Evolutionary conservation across 2,329 filamentous ascomycete genomes (phyloP).

Genomic region (Aspergillus sp.): DNA sequence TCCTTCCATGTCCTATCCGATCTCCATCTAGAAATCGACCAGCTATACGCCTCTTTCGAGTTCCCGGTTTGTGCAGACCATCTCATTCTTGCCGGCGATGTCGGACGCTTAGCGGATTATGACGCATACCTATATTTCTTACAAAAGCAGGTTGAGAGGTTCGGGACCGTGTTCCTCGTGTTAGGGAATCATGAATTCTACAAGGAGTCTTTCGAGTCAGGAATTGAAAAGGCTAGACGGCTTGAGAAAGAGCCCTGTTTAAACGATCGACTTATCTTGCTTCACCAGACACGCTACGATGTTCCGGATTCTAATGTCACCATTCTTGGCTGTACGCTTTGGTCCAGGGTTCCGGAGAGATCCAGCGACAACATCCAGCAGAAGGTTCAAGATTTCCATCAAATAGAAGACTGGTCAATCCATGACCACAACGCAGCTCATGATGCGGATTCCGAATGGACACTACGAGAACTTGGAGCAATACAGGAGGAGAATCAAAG

Average conservation of each 20-base stretch:
- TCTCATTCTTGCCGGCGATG: slow-evolving; percentile 20
- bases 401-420: slow-evolving; percentile 48
- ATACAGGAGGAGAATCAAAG: slow-evolving; percentile 10
- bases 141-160: slow-evolving; percentile 13
- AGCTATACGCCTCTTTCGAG: slow-evolving; percentile 18
- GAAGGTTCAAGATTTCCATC: slow-evolving; percentile 49
- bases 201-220: slow-evolving; percentile 12
- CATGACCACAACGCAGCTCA: slow-evolving; percentile 46
- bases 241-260: slow-evolving; percentile 23
- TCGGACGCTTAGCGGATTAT: slow-evolving; percentile 19
- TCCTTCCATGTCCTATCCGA: slow-evolving; percentile 24
- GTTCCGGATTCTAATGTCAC: slow-evolving; percentile 34
- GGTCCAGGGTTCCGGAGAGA: slow-evolving; percentile 44
- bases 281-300: slow-evolving; percentile 20
- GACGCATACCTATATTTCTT: slow-evolving; percentile 19
- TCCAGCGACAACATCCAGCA: slow-evolving; percentile 34
- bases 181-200: slow-evolving; percentile 28
- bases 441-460: slow-evolving; percentile 45
- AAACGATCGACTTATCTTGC: slow-evolving; percentile 19
- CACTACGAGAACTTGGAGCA: slow-evolving; percentile 33
- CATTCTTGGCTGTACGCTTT: slow-evolving; percentile 53
- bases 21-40: slow-evolving; percentile 24
- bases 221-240: slow-evolving; percentile 16
- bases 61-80: slow-evolving; percentile 14
- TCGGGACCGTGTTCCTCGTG: slow-evolving; percentile 16